Conservation (phyloP, 495 filamentous ascomycete genomes). For the Xylaria scruposa region DNA sequence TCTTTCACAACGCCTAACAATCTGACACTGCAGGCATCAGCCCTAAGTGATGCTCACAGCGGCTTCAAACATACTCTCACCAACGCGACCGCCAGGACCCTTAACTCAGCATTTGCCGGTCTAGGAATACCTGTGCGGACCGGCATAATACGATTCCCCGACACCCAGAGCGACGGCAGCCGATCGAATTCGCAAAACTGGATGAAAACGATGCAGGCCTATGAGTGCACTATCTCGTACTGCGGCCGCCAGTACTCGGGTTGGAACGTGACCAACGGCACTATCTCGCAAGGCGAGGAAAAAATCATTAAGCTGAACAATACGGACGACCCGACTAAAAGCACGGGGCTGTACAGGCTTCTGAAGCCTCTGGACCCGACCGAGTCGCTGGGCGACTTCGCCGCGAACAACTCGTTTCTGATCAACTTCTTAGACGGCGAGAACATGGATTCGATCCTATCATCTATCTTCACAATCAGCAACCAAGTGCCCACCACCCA, state of each 20-base stretch:
- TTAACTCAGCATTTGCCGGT: neutral
- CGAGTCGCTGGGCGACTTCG: neutral
- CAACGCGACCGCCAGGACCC: neutral
- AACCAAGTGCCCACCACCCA: neutral
- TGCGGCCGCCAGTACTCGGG: conserved; percentile 11
- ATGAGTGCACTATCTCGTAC: conserved; percentile 15
- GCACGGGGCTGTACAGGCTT: neutral
- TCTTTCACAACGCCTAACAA: conserved; percentile 2
- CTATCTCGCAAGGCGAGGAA: conserved; percentile 1
- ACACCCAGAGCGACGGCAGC: neutral
- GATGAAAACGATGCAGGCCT: conserved; percentile 10
- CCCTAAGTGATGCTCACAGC: neutral
- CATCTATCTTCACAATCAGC: conserved; percentile 5
- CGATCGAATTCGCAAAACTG: neutral
- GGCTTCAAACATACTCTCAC: conserved; percentile 11
- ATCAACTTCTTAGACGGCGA: conserved; percentile 20
- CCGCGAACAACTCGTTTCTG: conserved; percentile 7
- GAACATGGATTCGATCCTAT: neutral
- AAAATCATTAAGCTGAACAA: conserved; percentile 17
- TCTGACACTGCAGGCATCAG: conserved; percentile 12
- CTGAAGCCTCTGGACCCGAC: neutral
- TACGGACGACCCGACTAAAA: neutral
- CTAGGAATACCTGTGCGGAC: conserved; percentile 8
- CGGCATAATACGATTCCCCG: conserved; percentile 14
- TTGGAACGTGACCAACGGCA: conserved; percentile 15